phyloP scores from a whole-genome alignment of 2,329 filamentous ascomycete species.

The Zymoseptoria ardabiliae region DNA sequence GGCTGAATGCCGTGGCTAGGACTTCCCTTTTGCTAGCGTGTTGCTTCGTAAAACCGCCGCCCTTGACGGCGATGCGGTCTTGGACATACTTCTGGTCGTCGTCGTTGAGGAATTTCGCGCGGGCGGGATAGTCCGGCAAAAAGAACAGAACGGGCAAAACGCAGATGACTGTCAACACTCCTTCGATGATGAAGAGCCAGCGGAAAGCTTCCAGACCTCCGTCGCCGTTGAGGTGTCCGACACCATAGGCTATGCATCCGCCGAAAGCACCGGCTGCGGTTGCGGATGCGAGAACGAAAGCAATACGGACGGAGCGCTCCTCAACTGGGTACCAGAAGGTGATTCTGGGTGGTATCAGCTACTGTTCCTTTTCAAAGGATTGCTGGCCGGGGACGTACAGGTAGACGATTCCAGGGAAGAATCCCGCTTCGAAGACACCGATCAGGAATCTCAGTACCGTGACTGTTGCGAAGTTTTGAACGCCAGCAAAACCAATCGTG shows the following conservation, averaged over 20 bases:
- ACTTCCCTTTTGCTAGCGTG: slow-evolving; percentile 32
- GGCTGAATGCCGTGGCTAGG: slow-evolving; percentile 31
- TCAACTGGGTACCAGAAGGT: slow-evolving; percentile 50
- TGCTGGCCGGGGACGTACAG: slow-evolving; percentile 1
- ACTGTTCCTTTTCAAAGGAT: no score
- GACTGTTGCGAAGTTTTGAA: slow-evolving; percentile 30
- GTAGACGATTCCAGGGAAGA: slow-evolving; percentile 3
- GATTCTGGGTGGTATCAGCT: not conserved
- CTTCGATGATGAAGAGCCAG: slow-evolving; percentile 32
- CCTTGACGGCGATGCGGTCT: slow-evolving; percentile 23
- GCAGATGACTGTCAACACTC: slow-evolving; percentile 20
- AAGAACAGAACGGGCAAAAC: slow-evolving; percentile 21
- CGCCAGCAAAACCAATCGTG: slow-evolving; percentile 33
- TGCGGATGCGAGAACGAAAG: slow-evolving; percentile 47
- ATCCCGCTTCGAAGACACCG: slow-evolving; percentile 32
- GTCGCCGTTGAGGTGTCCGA: slow-evolving; percentile 48
- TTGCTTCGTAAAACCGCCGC: slow-evolving; percentile 33
- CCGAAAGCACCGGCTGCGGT: slow-evolving; percentile 49
- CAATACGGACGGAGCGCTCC: slow-evolving; percentile 53
- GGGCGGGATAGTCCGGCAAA: slow-evolving; percentile 26
- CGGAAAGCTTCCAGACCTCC: slow-evolving; percentile 37
- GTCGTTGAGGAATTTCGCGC: slow-evolving; percentile 22
- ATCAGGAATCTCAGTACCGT: slow-evolving; percentile 31
- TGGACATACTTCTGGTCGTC: slow-evolving; percentile 24
- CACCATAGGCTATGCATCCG: slow-evolving; percentile 51